phyloP scores from a whole-genome alignment of 2,329 filamentous ascomycete genomes.

The Epichloe glyceriae region DNA sequence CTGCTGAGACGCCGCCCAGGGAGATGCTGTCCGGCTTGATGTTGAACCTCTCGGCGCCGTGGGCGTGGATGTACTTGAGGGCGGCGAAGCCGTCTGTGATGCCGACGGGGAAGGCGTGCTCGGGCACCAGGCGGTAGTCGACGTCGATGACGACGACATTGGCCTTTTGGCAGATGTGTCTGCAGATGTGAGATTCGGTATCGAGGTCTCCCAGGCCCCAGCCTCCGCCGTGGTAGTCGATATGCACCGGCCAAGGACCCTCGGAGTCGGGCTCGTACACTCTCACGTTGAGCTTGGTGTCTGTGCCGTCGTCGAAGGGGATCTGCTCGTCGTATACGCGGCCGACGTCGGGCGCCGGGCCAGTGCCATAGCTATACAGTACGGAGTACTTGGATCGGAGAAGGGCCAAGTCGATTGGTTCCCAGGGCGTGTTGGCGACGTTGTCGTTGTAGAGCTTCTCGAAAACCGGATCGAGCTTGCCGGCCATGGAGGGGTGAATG shows the following conservation, averaged over 20 bases:
- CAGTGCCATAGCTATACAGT: constrained; percentile 32
- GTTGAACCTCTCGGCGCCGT: constrained; percentile 23
- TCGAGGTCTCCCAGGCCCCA: constrained; percentile 37
- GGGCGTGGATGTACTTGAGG: constrained; percentile 24
- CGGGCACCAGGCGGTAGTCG: constrained; percentile 38
- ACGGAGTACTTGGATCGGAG: constrained; percentile 29
- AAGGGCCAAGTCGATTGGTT: constrained; percentile 25
- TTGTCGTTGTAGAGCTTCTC: constrained; percentile 34
- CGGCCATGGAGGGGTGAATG: constrained; percentile 32
- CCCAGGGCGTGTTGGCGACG: constrained; percentile 26
- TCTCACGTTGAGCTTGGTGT: constrained; percentile 19
- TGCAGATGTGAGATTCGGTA: constrained; percentile 35
- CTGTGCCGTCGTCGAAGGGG: constrained; percentile 17
- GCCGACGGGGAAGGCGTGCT: constrained; percentile 33
- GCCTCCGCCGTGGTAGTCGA: constrained; percentile 36
- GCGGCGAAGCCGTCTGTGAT: constrained; percentile 36
- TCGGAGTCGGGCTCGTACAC: constrained; percentile 29
- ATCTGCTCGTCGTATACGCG: constrained; percentile 25
- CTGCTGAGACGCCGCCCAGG: constrained; percentile 32
- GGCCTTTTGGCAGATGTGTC: constrained; percentile 30
- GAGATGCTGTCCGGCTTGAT: constrained; percentile 25
- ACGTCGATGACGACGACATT: constrained; percentile 35
- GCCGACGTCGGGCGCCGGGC: constrained; percentile 26
- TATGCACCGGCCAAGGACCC: constrained; percentile 32
- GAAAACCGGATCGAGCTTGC: constrained; percentile 32